Evolutionary conservation across 306 rosid genomes (phyloP).

Genomic region (Calophaca sinica): DNA sequence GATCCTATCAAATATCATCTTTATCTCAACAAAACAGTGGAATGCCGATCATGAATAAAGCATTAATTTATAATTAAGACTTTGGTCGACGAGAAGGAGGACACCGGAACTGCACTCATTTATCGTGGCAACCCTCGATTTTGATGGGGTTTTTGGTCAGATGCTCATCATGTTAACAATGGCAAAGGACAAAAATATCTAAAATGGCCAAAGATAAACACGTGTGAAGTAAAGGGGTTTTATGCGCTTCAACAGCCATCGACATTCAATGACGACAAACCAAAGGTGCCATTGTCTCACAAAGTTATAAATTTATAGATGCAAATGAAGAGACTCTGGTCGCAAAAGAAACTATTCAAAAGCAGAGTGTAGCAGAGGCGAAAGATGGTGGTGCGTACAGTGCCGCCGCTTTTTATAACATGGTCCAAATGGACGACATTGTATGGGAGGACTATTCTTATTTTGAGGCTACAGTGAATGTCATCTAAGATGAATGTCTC

Average conservation of each 20-base stretch:
- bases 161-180: slow-evolving; percentile 29
- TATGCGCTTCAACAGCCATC: slow-evolving; percentile 49
- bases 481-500: slow-evolving; percentile 26
- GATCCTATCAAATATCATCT: background rate
- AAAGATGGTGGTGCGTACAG: background rate
- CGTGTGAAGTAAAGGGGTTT: background rate
- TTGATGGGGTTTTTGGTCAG: slow-evolving; percentile 45
- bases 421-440: background rate
- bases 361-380: slow-evolving; percentile 28
- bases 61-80: background rate
- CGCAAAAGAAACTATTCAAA: slow-evolving; percentile 41
- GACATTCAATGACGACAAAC: slow-evolving; percentile 27
- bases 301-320: slow-evolving; percentile 25
- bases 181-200: accelerated
- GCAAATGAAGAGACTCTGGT: slow-evolving; percentile 28
- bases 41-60: background rate
- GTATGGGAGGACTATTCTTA: background rate
- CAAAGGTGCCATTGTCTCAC: slow-evolving; percentile 32
- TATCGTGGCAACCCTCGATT: slow-evolving; percentile 43
- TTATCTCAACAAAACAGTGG: slow-evolving; percentile 29
- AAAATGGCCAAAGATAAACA: accelerated
- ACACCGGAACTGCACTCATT: background rate
- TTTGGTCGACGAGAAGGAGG: background rate
- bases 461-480: background rate
- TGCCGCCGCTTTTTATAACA: background rate